Base-by-base conservation (phyloP, 495 filamentous ascomycete species). In the Cryomyces antarcticus region DNA sequence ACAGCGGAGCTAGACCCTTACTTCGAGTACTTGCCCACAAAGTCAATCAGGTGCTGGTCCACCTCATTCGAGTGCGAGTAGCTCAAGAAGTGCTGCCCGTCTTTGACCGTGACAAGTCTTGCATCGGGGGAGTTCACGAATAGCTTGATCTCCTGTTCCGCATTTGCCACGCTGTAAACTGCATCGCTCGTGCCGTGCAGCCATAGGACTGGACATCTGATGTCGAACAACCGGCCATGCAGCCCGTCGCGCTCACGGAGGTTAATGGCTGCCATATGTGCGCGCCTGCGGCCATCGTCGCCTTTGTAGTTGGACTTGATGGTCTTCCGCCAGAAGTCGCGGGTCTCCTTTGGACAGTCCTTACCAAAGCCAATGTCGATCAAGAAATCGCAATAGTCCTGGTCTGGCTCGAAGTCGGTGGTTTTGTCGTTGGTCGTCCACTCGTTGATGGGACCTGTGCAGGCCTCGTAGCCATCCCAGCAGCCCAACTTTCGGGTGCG, bases 171-270 rank as follows among this genome's bases (percentile, higher is more conserved):
- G 1, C 61, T 63, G 49, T 65, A 80, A 0, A 70, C 62, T 0
- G 47, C 60, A 52, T 79, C 75, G 5, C 60, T 47, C 13, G 64
- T 69, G n/a, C 73, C 75, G 52, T 80, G 75, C 37, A 78, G 45
- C 75, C 74, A 80, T 31, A 68, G 56, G 3, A 79, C 69, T 0
- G 75, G 74, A 47, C 74, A 78, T 37, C 47, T 56, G 12, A 79
- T 56, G 56, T 78, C 69, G 7, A 58, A 52, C 7, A 78, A 43
- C 35, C 75, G 54, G 5, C 61, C 50, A 39, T 67, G 61, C 41
- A 80, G 57, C 10, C 70, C 67, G 48, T 75, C 75, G n/a, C 75
- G 52, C 43, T 73, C 70, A n/a, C 64, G 47, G 12, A 80, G 51
- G 43, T 69, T 71, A 45, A 69, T 65, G 0, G 63, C 61, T 3